Conservation (phyloP, 129 eudicot genomes). For the Cynara cardunculus region DNA sequence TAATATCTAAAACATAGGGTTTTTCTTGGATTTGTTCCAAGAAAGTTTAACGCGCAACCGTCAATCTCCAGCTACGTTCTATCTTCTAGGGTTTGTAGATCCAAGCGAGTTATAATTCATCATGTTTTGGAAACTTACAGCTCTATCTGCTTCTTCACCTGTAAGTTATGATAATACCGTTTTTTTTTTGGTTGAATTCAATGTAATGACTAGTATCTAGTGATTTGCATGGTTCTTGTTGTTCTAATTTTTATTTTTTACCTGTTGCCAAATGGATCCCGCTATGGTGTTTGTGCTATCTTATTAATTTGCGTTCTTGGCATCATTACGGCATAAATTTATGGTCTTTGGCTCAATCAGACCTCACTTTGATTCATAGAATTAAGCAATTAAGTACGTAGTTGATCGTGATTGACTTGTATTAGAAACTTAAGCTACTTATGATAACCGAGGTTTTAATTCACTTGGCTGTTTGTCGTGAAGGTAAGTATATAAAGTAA, state of each 20-base stretch:
- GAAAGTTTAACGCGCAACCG: conserved; percentile 6
- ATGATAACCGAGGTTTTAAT: neutral
- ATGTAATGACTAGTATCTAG: conserved; percentile 1
- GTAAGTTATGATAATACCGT: conserved; percentile 33
- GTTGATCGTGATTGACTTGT: neutral
- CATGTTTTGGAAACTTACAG: conserved; percentile 84
- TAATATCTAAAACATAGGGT: conserved; percentile 34
- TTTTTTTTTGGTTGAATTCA: conserved; percentile 1
- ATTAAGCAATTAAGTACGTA: conserved; percentile 1
- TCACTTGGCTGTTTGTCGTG: neutral
- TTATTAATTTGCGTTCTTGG: neutral
- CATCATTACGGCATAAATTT: neutral
- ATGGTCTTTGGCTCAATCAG: neutral
- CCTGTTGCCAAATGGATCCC: neutral
- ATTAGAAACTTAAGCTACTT: conserved; percentile 6
- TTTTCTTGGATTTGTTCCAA: conserved; percentile 24
- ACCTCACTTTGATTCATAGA: neutral
- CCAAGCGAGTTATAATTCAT: conserved; percentile 29
- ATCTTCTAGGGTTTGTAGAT: conserved; percentile 55
- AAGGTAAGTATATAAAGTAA: neutral
- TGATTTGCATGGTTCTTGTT: conserved; percentile 17
- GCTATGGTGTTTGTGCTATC: neutral
- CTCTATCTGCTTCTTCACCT: conserved; percentile 83
- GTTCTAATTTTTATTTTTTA: neutral
- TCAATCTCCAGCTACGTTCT: conserved; percentile 6